Base-by-base conservation (phyloP, 2,329 filamentous ascomycete species). In the Aspergillaceae sp. region DNA sequence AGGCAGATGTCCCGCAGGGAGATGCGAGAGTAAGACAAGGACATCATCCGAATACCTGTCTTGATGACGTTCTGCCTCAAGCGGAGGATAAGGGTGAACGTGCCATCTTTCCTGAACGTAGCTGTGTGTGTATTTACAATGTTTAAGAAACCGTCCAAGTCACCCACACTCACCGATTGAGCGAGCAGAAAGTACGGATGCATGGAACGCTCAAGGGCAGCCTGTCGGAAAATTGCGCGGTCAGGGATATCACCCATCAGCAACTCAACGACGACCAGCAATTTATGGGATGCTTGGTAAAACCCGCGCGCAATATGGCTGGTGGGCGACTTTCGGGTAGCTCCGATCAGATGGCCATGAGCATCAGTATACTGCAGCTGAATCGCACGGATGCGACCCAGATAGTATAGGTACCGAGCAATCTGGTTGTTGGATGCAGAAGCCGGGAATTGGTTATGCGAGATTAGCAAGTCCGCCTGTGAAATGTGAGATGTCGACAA, bases 21-120 rank as follows among this genome's bases (percentile, higher is more conserved):
- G 62, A 98, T 98, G 52, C 91, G 87, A 49, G 91, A 95, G 74
- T 98, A 98, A 19, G 90, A 95, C 53, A 98, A 76, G 36, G 91
- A 97, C 81, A 98, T 94, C 89, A 97, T 96, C 57, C 92, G 88
- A 53, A 98, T 95, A 55, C 92, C 92, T 3, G 92, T 98, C 77
- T 95, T 95, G 80, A 98, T 97, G 63, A 98, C 92, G 64, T 98
- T 98, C 71, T 98, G 92, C 58, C 92, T 84, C 51, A 98, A 78
- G 52, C 92, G 90, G 52, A 97, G 79, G 59, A 97, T 94, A 48
- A 98, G 77, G 7, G 90, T 94, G 74, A 97, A 97, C 19, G 91
- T 97, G 47, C 87, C 87, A 65, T 98, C 92, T 55, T 86, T 84
- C 61, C 88, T 85, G 82, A 97, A 98, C 7, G 83, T 84, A 40